Percentiles rank a stretch among this genome's conserved stretches.
Evolutionary conservation across 164 flowering plant species (phyloP).

Genomic region (Macadamia integrifolia): DNA sequence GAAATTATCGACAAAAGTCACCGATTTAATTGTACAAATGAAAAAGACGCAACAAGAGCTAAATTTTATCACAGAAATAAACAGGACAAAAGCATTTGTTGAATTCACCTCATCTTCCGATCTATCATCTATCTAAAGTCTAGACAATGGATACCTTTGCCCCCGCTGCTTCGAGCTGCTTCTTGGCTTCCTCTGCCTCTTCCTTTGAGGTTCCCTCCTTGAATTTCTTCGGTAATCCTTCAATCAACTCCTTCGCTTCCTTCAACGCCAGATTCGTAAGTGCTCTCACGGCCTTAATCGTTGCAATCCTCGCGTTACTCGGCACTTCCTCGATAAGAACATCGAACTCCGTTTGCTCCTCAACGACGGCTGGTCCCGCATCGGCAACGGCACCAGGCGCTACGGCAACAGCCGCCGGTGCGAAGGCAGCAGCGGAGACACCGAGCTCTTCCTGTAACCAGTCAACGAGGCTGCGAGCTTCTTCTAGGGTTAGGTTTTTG

Average conservation of each 20-base stretch:
- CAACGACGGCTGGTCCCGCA: constrained; percentile 40
- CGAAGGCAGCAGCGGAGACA: constrained; percentile 82
- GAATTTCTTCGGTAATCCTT: constrained; percentile 90
- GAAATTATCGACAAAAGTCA: too few species aligned
- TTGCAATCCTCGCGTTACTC: constrained; percentile 70
- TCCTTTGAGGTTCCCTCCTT: constrained; percentile 79
- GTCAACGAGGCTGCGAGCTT: constrained; percentile 67
- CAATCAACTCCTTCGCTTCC: constrained; percentile 95
- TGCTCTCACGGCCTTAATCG: constrained; percentile 86
- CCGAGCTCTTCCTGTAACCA: constrained; percentile 87
- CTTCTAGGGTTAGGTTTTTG: constrained; percentile 57
- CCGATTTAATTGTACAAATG: too few species aligned
- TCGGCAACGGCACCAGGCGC: constrained; percentile 41
- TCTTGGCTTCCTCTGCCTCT: constrained; percentile 92
- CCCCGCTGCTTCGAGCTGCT: constrained; percentile 94
- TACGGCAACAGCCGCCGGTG: constrained; percentile 62
- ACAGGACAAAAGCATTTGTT: neutral
- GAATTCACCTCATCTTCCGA: neutral
- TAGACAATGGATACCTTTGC: constrained; percentile 67
- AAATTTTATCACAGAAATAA: neutral
- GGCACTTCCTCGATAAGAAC: constrained; percentile 90
- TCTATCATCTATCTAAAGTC: neutral
- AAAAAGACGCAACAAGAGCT: too few species aligned
- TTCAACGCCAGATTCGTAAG: constrained; percentile 82
- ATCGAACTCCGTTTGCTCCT: constrained; percentile 96